Conservation (phyloP, 108 stramenopile species). For the Skeletonema marinoi region DNA sequence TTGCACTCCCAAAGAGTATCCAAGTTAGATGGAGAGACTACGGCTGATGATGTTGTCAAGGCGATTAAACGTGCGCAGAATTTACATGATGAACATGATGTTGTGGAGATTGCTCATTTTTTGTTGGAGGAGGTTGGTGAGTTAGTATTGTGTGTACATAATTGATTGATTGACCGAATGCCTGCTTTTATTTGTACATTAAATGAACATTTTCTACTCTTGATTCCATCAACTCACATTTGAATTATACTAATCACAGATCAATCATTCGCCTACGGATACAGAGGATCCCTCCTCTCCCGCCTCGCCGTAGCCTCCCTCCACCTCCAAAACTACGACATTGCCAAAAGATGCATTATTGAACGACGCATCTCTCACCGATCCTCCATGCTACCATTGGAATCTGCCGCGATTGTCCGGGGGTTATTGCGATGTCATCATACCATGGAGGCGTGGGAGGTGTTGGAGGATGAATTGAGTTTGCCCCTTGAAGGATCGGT, state of each 20-base stretch:
- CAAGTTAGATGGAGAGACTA: conserved; percentile 57
- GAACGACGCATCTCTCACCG: conserved; percentile 59
- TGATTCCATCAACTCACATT: neutral
- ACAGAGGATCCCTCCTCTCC: conserved; percentile 76
- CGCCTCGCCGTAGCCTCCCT: conserved; percentile 84
- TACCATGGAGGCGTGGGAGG: conserved; percentile 69
- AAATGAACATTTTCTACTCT: neutral
- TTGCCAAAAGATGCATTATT: conserved; percentile 69
- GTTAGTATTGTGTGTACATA: neutral
- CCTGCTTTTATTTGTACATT: no score
- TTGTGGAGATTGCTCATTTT: conserved; percentile 70
- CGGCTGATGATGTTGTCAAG: conserved; percentile 71
- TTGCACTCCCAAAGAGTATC: conserved; percentile 59
- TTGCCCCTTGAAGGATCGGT: conserved; percentile 64
- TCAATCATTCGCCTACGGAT: conserved; percentile 64
- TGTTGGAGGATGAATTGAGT: conserved; percentile 75
- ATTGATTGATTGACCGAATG: neutral
- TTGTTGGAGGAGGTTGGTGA: conserved; percentile 70
- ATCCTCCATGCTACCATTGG: conserved; percentile 71
- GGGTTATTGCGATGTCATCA: conserved; percentile 70
- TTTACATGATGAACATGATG: conserved; percentile 69
- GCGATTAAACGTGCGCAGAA: conserved; percentile 82
- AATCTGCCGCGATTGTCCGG: conserved; percentile 78
- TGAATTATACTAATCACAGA: neutral
- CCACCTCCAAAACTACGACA: conserved; percentile 63